Conservation (phyloP, 345 rosid genomes). For the Rhodamnia rubescens region DNA sequence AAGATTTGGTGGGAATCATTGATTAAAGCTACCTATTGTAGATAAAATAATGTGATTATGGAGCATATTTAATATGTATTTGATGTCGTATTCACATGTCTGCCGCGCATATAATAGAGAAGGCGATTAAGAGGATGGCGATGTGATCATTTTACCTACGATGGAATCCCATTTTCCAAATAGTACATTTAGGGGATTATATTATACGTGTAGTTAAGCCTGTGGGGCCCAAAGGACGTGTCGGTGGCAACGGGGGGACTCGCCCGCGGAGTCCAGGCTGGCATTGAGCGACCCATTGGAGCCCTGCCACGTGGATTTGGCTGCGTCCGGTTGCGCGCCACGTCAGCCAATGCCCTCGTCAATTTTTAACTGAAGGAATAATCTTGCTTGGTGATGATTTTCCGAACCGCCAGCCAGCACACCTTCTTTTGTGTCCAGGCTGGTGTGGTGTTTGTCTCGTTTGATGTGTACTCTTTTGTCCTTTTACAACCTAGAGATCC, state of each 20-base stretch:
- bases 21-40: background rate
- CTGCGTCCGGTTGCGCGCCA: background rate
- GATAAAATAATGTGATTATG: background rate
- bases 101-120: background rate
- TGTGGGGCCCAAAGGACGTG: background rate
- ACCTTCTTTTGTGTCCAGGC: background rate
- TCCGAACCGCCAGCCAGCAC: background rate
- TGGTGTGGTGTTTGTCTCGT: background rate
- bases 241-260: background rate
- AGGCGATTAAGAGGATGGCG: background rate
- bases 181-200: background rate
- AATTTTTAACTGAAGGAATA: background rate
- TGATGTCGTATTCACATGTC: background rate
- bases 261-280: background rate
- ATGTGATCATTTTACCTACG: background rate
- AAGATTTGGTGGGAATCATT: background rate
- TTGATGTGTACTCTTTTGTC: background rate
- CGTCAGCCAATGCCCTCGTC: background rate
- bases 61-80: background rate
- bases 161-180: background rate
- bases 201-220: background rate
- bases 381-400: background rate
- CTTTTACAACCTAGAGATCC: background rate
- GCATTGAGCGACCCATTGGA: background rate
- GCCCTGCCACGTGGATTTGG: background rate